Conservation (phyloP, 2,329 filamentous ascomycete genomes). For the Blastomyces percursus region DNA sequence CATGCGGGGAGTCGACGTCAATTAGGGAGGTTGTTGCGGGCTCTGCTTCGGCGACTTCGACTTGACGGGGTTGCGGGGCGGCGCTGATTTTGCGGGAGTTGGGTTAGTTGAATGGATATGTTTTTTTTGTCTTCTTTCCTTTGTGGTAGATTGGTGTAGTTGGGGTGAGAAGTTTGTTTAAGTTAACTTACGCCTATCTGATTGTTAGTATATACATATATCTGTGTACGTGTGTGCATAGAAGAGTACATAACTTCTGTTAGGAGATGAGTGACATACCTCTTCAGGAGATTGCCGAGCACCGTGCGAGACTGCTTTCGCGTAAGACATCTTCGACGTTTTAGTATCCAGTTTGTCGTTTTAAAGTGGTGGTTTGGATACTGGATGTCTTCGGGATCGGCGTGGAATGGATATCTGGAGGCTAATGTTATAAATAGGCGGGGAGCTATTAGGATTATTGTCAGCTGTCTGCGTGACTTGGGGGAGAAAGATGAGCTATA, state of each 20-base stretch:
- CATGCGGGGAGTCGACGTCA: conserved; percentile 39
- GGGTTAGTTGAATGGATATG: neutral
- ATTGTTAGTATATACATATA: conserved; percentile 12
- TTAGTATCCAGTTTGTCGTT: neutral
- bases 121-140: neutral
- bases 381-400: neutral
- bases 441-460: neutral
- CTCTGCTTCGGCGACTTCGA: conserved; percentile 32
- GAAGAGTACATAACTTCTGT: neutral
- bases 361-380: neutral
- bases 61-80: conserved; percentile 29
- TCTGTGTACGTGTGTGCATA: neutral
- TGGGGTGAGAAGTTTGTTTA: neutral
- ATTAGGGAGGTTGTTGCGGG: conserved; percentile 33
- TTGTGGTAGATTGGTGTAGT: neutral
- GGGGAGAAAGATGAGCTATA: neutral
- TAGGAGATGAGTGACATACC: conserved; percentile 19
- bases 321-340: conserved; percentile 36
- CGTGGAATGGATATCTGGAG: neutral
- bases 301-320: conserved; percentile 37
- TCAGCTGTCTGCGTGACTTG: neutral
- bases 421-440: neutral
- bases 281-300: conserved; percentile 39
- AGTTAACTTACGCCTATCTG: conserved; percentile 28
- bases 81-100: conserved; percentile 22